Base-by-base conservation (phyloP, 73 alveolate genomes). In the Durusdinium trenchii region DNA sequence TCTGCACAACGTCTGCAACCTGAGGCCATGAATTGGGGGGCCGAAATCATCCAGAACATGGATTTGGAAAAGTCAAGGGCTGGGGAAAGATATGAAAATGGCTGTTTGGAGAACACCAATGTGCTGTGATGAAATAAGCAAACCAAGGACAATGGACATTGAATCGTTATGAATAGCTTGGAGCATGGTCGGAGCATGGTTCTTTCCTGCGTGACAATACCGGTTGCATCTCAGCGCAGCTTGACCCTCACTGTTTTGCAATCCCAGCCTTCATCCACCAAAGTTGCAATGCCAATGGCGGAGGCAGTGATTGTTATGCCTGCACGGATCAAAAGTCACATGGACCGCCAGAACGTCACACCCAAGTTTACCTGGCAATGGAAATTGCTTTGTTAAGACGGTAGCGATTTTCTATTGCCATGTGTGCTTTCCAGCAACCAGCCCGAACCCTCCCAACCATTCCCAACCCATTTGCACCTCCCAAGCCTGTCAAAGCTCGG, bases 1-100 rank as follows among this genome's bases (percentile, higher is more conserved):
- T 84, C 76, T 36, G 94, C 94, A 20, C 94, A 84, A 38, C 94
- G 94, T 51, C 75, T 50, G 94, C 94, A 84, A n/a, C 94, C 94
- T 84, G 94, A 12, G 16, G 32, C 42, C 45, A 60, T 23, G 30
- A 60, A 60, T 32, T 1, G 73, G 30, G 30, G 30, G n/a, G n/a
- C n/a, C n/a, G n/a, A n/a, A n/a, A n/a, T n/a, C n/a, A n/a, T n/a
- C n/a, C n/a, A n/a, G n/a, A n/a, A n/a, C n/a, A n/a, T n/a, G n/a
- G n/a, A n/a, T n/a, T n/a, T n/a, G n/a, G n/a, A n/a, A n/a, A n/a
- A n/a, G n/a, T n/a, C n/a, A n/a, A n/a, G n/a, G n/a, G n/a, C n/a
- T n/a, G n/a, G n/a, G n/a, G n/a, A n/a, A n/a, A n/a, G n/a, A n/a
- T n/a, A n/a, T n/a, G n/a, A n/a, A n/a, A n/a, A n/a, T n/a, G n/a